Evolutionary conservation across 2,329 filamentous ascomycete species (phyloP).

Genomic region (Penicillium sp.): DNA sequence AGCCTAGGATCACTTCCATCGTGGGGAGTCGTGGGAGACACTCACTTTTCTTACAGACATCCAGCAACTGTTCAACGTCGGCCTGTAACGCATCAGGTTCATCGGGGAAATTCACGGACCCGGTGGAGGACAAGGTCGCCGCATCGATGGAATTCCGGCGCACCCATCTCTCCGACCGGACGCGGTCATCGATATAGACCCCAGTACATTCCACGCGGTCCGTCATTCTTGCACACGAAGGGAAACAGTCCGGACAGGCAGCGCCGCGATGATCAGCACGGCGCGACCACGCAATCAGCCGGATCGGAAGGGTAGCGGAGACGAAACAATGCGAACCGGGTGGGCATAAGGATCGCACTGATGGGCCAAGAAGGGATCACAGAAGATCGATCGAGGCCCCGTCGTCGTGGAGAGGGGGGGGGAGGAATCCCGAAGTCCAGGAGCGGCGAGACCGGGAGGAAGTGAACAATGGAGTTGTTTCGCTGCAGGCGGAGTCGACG

Average conservation of each 20-base stretch:
- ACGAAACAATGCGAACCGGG: slow-evolving; percentile 1
- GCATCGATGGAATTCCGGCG: slow-evolving; percentile 28
- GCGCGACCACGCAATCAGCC: slow-evolving; percentile 8
- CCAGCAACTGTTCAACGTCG: slow-evolving; percentile 48
- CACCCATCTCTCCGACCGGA: slow-evolving; percentile 43
- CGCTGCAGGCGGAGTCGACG: slow-evolving; percentile 21
- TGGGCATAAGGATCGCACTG: neutral
- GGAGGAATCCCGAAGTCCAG: too few relatives aligned
- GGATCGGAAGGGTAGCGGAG: slow-evolving; percentile 3
- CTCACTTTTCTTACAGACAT: slow-evolving; percentile 51
- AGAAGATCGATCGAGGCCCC: too few relatives aligned
- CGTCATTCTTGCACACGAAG: slow-evolving; percentile 33
- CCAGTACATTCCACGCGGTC: slow-evolving; percentile 41
- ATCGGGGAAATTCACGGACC: slow-evolving; percentile 30
- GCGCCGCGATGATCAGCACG: slow-evolving; percentile 12
- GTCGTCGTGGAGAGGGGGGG: too few relatives aligned
- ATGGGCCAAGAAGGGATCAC: too few relatives aligned
- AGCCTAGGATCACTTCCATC: too few relatives aligned
- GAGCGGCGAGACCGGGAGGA: too few relatives aligned
- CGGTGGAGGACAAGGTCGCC: slow-evolving; percentile 22
- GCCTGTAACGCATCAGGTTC: slow-evolving; percentile 43
- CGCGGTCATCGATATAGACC: slow-evolving; percentile 45
- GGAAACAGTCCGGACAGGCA: slow-evolving; percentile 15
- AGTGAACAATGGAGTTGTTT: slow-evolving; percentile 32
- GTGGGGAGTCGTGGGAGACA: too few relatives aligned